Conservation (phyloP, 768 basidiomycete genomes). For the Boletus subcaerulescens region DNA sequence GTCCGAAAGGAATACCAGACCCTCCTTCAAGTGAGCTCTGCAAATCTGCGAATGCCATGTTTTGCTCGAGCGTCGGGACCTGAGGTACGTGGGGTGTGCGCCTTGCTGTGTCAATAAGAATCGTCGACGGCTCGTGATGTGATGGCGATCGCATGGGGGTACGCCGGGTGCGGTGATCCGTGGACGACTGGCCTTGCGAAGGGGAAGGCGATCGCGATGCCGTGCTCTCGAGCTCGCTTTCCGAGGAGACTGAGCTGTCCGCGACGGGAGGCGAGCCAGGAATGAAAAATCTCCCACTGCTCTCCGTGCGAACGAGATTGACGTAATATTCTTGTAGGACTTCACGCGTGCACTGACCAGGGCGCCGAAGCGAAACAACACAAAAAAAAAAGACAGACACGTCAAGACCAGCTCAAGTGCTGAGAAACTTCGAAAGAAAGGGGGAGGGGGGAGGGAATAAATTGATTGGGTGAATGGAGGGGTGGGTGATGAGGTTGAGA, state of each 20-base stretch:
- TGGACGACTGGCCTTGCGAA: constrained; percentile 12
- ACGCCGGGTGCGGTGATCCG: constrained; percentile 26
- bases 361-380: not conserved
- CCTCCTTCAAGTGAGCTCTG: constrained; percentile 43
- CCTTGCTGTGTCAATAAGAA: constrained; percentile 37
- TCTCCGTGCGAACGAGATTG: constrained; percentile 87
- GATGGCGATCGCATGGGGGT: constrained; percentile 22
- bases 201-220: constrained; percentile 56
- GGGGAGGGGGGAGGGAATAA: not conserved
- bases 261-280: constrained; percentile 38
- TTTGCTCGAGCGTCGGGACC: constrained; percentile 76
- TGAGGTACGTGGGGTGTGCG: constrained; percentile 43
- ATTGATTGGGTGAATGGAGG: constrained; percentile 5
- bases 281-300: constrained; percentile 54
- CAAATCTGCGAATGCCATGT: constrained; percentile 76
- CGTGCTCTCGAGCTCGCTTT: constrained; percentile 55
- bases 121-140: constrained; percentile 36
- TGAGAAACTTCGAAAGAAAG: constrained; percentile 2
- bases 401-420: constrained; percentile 21
- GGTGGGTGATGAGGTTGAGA: constrained; percentile 7
- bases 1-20: constrained; percentile 26
- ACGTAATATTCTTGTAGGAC: constrained; percentile 91
- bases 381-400: constrained; percentile 8
- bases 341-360: constrained; percentile 77
- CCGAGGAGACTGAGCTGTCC: constrained; percentile 44